phyloP scores from a whole-genome alignment of 768 basidiomycete genomes.

The Tephrocybe sp. region DNA sequence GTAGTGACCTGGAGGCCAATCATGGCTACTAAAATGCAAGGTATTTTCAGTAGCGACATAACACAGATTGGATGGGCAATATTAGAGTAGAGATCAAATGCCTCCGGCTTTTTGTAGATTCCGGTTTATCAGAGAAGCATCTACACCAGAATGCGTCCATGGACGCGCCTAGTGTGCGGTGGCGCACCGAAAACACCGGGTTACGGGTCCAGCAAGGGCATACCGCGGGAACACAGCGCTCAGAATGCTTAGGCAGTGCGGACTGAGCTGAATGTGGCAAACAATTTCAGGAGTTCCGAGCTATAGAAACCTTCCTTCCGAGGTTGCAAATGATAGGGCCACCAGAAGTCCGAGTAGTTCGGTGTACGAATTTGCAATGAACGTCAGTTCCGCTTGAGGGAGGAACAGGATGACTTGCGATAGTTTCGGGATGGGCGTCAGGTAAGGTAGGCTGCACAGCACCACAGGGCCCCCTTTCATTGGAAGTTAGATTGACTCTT shows the following conservation, averaged over 20 bases:
- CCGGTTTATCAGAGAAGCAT: background rate
- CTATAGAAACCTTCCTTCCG: background rate
- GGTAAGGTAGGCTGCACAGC: background rate
- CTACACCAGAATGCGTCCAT: background rate
- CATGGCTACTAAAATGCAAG: conserved; percentile 42
- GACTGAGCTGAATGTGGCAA: conserved; percentile 4
- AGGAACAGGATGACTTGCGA: background rate
- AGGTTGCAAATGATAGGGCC: background rate
- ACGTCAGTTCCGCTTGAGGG: background rate
- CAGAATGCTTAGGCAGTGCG: background rate
- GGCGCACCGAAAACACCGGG: conserved; percentile 17
- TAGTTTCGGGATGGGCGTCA: background rate
- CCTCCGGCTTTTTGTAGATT: background rate
- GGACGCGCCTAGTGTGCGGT: conserved; percentile 4
- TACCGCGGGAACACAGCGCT: conserved; percentile 7
- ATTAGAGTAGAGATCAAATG: conserved; percentile 39
- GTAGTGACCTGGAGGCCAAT: conserved; percentile 42
- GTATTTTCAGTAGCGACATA: conserved; percentile 37
- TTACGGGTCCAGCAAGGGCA: background rate
- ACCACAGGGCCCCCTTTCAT: background rate
- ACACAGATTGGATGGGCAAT: conserved; percentile 58
- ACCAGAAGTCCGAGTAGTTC: background rate
- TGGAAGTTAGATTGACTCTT: background rate
- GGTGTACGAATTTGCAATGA: background rate
- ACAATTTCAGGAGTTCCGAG: conserved; percentile 1